Conservation (phyloP, 805 yeast species). For the Candida ascalaphidarum region DNA sequence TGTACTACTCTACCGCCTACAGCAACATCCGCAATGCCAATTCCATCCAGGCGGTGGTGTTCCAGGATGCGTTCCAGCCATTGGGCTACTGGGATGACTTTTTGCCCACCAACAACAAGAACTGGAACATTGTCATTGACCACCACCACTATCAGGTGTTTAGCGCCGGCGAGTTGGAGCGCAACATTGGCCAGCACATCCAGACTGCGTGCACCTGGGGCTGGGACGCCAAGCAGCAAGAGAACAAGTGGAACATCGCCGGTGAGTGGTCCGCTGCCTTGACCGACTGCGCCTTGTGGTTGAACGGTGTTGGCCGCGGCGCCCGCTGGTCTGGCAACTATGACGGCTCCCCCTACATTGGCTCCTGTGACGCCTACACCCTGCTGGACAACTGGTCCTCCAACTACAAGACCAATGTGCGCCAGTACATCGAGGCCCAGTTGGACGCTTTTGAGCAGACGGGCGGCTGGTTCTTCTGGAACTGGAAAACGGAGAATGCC, state of each 20-base stretch:
- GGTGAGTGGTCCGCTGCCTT: constrained; percentile 46
- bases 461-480: constrained; percentile 91
- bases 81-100: constrained; percentile 56
- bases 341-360: constrained; percentile 36
- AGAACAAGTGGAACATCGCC: constrained; percentile 10
- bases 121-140: constrained; percentile 68
- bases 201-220: constrained; percentile 11
- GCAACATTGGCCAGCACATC: constrained; percentile 56
- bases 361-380: constrained; percentile 45
- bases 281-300: constrained; percentile 85
- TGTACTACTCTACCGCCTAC: constrained; percentile 60
- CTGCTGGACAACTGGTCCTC: constrained; percentile 44
- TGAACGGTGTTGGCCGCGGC: constrained; percentile 80
- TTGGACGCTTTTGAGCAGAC: constrained; percentile 68
- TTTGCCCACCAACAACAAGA: constrained; percentile 19
- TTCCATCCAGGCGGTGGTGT: constrained; percentile 46
- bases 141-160: constrained; percentile 92
- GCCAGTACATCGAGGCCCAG: constrained; percentile 82
- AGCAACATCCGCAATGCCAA: constrained; percentile 48
- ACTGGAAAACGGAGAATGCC: constrained; percentile 79
- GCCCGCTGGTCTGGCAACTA: constrained; percentile 69
- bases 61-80: constrained; percentile 78
- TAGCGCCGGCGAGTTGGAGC: constrained; percentile 49
- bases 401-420: constrained; percentile 45
- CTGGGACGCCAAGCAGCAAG: constrained; percentile 4